Base-by-base conservation (phyloP, 306 rosid genomes). In the Sicyos edulis region DNA sequence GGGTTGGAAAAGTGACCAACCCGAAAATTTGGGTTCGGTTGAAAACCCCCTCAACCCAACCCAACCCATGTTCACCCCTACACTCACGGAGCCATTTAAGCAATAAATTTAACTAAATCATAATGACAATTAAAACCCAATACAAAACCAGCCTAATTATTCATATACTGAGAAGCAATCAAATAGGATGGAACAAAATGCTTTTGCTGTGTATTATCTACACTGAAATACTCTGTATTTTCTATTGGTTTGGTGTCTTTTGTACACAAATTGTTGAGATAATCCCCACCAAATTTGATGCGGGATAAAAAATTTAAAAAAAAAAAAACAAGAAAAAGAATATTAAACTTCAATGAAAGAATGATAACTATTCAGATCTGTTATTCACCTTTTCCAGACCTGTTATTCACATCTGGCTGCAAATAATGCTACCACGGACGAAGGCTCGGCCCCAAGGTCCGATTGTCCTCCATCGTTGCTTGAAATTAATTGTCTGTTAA, bases 221-320 rank as follows among this genome's bases (percentile, higher is more conserved):
- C 73, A 68, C 73, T 68, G 44, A 24, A 24, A 68, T 22, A 68
- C 20, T 44, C 10, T 50, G 73, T 50, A 24, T 21, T 49, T 22
- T 20, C 55, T 68, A 49, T 68, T 24, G 73, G 19, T 68, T 47
- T 22, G 21, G 73, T 24, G 40, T 68, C 45, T 68, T 68, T 68
- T 68, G 55, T 66, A 66, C 72, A 66, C 55, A 66, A 45, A 21
- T 66, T 20, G 34, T 45, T 12, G 53, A 13, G 53, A 49, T 6
- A 45, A 21, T 4, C 72, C 72, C 72, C 72, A 66, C n/a, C 54
- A 21, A 45, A 45, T 21, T 47, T 20, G 40, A 66, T 11, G 19
- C 22, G 40, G 72, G 20, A 8, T 7, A n/a, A n/a, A n/a, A n/a
- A n/a, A n/a, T n/a, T n/a, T 26, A 26, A 26, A 42, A 49, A 15